A percentile compares a stretch with the other conserved stretches of the same genome.
Conservation (phyloP, 2,329 filamentous ascomycete genomes). For the Microsporum ferrugineum region DNA sequence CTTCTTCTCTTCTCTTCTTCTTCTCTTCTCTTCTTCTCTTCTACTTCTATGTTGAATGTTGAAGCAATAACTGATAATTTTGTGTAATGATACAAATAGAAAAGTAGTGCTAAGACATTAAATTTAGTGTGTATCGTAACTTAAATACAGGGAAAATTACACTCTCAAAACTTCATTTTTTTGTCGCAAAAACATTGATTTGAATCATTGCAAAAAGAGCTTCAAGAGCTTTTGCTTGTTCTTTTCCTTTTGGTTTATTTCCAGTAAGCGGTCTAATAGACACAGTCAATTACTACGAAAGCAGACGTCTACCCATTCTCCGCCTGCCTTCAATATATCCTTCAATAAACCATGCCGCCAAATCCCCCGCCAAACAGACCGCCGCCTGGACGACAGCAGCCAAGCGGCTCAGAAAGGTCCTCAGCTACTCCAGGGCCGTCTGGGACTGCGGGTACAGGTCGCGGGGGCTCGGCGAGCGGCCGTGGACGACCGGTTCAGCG, state of each 20-base stretch:
- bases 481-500: conserved; percentile 27
- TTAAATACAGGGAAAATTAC: not conserved
- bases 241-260: not conserved
- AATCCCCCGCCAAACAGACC: conserved; percentile 8
- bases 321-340: not conserved
- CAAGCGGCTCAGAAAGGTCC: conserved; percentile 1
- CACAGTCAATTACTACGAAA: not conserved
- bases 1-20: not conserved
- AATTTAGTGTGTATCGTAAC: not conserved
- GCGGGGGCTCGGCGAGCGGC: conserved; percentile 2
- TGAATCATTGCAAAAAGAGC: not conserved
- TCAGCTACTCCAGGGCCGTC: conserved; percentile 7
- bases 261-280: not conserved
- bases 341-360: conserved; percentile 8
- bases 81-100: not conserved
- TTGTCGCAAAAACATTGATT: not conserved
- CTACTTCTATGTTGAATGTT: not conserved
- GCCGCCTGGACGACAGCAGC: conserved; percentile 4
- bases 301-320: not conserved
- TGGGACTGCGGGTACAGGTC: not conserved
- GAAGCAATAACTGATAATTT: not conserved
- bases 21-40: not conserved
- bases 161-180: not conserved
- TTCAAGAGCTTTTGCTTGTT: not conserved
- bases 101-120: not conserved